Evolutionary conservation across 768 basidiomycete species (phyloP).

Genomic region (Leccinellum albellum): DNA sequence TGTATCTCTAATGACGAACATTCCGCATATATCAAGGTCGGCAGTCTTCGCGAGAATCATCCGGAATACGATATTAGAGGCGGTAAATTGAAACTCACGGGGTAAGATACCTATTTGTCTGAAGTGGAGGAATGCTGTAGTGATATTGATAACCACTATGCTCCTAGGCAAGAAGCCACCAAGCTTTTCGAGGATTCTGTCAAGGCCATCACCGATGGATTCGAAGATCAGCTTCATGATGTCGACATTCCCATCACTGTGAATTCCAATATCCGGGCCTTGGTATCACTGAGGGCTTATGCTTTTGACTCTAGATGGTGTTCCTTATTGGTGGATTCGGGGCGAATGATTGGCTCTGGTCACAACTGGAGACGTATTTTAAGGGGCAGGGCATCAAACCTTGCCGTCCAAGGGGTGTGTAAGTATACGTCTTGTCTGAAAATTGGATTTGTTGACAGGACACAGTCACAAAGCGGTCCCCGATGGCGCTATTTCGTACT

Average conservation of each 20-base stretch:
- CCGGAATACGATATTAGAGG: constrained; percentile 24
- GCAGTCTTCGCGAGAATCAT: constrained; percentile 34
- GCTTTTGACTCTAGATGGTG: constrained; percentile 10
- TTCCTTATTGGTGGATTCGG: constrained; percentile 52
- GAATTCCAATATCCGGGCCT: not conserved
- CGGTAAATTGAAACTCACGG: constrained; percentile 34
- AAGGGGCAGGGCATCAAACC: constrained; percentile 36
- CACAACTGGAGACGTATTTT: constrained; percentile 35
- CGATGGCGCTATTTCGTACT: constrained; percentile 40
- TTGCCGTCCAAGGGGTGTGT: constrained; percentile 44
- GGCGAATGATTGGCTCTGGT: constrained; percentile 45
- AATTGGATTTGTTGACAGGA: not conserved
- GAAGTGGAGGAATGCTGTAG: not conserved
- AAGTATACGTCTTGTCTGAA: constrained; percentile 30
- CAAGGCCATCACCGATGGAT: constrained; percentile 26
- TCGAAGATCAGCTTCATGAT: constrained; percentile 25
- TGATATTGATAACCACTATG: not conserved
- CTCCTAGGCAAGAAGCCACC: constrained; percentile 33
- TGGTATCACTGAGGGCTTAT: not conserved
- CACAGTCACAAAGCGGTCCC: constrained; percentile 43
- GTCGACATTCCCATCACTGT: constrained; percentile 29
- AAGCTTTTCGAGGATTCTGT: constrained; percentile 42
- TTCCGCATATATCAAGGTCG: constrained; percentile 38
- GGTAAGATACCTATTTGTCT: constrained; percentile 18
- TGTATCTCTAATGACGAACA: constrained; percentile 34